Conservation (phyloP, 129 eudicot genomes). For the Artemisia argyi region DNA sequence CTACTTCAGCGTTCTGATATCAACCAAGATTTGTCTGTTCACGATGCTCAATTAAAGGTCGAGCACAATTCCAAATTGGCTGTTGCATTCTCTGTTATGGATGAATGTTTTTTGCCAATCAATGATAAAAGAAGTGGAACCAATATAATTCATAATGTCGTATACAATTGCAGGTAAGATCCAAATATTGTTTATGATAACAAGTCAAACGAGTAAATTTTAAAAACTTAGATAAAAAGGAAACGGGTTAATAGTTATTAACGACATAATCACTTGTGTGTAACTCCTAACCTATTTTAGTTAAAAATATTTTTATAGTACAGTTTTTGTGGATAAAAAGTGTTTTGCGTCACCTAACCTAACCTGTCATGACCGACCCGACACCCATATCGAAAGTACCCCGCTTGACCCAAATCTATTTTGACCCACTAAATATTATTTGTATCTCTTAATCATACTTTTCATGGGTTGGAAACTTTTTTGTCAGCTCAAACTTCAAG, state of each 20-base stretch:
- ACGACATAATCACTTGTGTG: not conserved
- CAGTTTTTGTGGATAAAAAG: not conserved
- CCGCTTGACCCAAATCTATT: not conserved
- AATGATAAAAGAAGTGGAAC: slow-evolving; percentile 75
- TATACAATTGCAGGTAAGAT: slow-evolving; percentile 86
- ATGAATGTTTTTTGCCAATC: slow-evolving; percentile 90
- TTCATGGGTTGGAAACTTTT: slow-evolving; percentile 17
- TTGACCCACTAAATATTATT: not conserved
- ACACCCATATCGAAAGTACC: too few species aligned
- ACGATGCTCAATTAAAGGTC: slow-evolving; percentile 35
- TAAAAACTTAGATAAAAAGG: not conserved
- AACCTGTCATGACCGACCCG: too few species aligned
- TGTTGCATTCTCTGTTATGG: slow-evolving; percentile 77
- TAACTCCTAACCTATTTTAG: not conserved
- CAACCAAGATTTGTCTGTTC: slow-evolving; percentile 32
- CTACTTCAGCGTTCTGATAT: slow-evolving; percentile 67
- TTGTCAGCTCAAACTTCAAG: slow-evolving; percentile 73
- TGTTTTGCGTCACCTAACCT: too few species aligned
- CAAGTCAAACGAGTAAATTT: not conserved
- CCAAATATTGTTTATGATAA: not conserved
- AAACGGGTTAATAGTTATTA: not conserved
- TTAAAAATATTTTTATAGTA: not conserved
- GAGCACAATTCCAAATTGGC: slow-evolving; percentile 83
- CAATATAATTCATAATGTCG: slow-evolving; percentile 62
- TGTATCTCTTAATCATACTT: slow-evolving; percentile 5